Conservation (phyloP, 2,329 filamentous ascomycete genomes). For the Colletotrichum viniferum region DNA sequence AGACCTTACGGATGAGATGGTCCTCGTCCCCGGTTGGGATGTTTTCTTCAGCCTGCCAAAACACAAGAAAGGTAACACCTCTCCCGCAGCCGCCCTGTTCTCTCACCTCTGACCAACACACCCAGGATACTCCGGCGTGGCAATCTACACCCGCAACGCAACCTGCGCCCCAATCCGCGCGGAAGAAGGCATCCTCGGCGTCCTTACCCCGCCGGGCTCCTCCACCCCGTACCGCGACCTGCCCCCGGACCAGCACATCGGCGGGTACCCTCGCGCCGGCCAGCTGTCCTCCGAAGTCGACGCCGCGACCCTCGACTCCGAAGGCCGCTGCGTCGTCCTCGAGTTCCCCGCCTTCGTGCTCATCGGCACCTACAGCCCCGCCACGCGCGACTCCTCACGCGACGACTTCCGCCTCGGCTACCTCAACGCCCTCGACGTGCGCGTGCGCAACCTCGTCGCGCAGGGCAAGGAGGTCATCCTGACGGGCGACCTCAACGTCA, state of each 20-base stretch:
- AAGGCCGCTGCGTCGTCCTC: conserved; percentile 88
- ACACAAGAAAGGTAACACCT: conserved; percentile 79
- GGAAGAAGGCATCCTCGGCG: conserved; percentile 91
- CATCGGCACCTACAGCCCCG: conserved; percentile 90
- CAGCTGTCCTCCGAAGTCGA: conserved; percentile 73
- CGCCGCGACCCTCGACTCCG: conserved; percentile 77
- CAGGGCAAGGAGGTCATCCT: conserved; percentile 86
- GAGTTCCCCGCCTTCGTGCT: conserved; percentile 96
- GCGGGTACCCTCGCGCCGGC: conserved; percentile 77
- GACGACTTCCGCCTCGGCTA: conserved; percentile 85
- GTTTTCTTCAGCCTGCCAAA: conserved; percentile 93
- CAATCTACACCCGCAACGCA: conserved; percentile 89
- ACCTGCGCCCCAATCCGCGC: conserved; percentile 86
- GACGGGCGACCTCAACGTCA: conserved; percentile 88
- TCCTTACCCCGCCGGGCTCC: conserved; percentile 76
- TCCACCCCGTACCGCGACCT: conserved; percentile 75
- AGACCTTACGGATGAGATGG: conserved; percentile 93
- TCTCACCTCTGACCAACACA: neutral
- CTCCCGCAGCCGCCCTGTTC: neutral
- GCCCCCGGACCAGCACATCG: conserved; percentile 76
- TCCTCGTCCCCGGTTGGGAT: conserved; percentile 92
- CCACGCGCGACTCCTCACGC: conserved; percentile 82
- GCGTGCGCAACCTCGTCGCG: conserved; percentile 81
- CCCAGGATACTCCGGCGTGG: conserved; percentile 91
- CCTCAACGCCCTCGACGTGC: conserved; percentile 77